Evolutionary conservation across 805 yeast species (phyloP).

Genomic region (Candida sithepensis): DNA sequence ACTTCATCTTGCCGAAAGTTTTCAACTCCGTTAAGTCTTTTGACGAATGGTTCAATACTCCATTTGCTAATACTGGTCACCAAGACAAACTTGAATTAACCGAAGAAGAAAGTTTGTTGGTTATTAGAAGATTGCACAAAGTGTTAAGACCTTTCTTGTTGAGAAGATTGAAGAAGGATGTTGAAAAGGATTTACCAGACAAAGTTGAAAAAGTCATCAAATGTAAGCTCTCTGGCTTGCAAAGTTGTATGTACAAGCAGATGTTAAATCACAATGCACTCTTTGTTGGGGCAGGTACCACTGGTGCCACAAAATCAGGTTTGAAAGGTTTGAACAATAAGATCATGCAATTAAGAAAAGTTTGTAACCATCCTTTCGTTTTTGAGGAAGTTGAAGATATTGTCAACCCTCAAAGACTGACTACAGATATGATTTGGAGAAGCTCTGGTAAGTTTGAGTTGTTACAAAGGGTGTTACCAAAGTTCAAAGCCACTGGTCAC

Average conservation of each 20-base stretch:
- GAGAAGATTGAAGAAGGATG: constrained; percentile 83
- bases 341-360: constrained; percentile 80
- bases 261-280: constrained; percentile 70
- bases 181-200: constrained; percentile 81
- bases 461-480: constrained; percentile 70
- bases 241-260: constrained; percentile 66
- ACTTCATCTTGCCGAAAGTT: constrained; percentile 78
- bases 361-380: constrained; percentile 85
- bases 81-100: constrained; percentile 78
- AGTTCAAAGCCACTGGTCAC: constrained; percentile 70
- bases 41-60: constrained; percentile 89
- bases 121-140: constrained; percentile 81
- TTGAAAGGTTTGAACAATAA: constrained; percentile 77
- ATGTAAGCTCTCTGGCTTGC: constrained; percentile 73
- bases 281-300: constrained; percentile 58
- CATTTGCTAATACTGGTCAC: constrained; percentile 79
- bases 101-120: constrained; percentile 81
- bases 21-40: constrained; percentile 83
- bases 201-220: constrained; percentile 80
- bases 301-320: constrained; percentile 59
- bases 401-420: constrained; percentile 57
- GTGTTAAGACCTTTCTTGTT: constrained; percentile 81
- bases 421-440: constrained; percentile 71
- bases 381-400: constrained; percentile 77
- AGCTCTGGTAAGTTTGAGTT: constrained; percentile 78